phyloP scores from a whole-genome alignment of 192 early-diverging fungal genomes.

The Gigaspora rosea region DNA sequence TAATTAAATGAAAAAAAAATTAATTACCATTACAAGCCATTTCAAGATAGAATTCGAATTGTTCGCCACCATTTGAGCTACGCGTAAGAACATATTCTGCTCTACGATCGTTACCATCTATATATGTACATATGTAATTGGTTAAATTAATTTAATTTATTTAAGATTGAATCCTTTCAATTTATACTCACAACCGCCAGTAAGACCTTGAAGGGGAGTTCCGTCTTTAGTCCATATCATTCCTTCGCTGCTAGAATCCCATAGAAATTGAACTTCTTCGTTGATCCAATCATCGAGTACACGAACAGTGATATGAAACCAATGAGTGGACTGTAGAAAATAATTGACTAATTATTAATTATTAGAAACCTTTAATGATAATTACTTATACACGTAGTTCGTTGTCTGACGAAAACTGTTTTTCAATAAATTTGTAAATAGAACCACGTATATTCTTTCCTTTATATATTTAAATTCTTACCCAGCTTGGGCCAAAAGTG shows the following conservation, averaged over 20 bases:
- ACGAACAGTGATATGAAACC: slow-evolving; percentile 69
- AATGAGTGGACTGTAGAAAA: slow-evolving; percentile 67
- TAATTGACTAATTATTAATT: slow-evolving; percentile 15
- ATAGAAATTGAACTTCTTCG: slow-evolving; percentile 82
- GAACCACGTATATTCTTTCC: too few species aligned
- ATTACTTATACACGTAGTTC: slow-evolving; percentile 12
- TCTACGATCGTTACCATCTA: slow-evolving; percentile 52
- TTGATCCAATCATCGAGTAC: slow-evolving; percentile 72
- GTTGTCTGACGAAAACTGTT: not conserved
- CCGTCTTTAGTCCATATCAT: slow-evolving; percentile 89
- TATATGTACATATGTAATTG: not conserved
- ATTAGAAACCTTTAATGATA: not conserved
- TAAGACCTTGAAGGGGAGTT: slow-evolving; percentile 83
- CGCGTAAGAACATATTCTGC: slow-evolving; percentile 54
- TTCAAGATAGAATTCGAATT: slow-evolving; percentile 80
- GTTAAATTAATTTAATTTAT: not conserved
- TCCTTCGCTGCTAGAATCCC: slow-evolving; percentile 86
- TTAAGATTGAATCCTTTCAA: not conserved
- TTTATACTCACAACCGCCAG: slow-evolving; percentile 70
- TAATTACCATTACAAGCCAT: slow-evolving; percentile 80
- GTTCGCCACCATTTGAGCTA: slow-evolving; percentile 52
- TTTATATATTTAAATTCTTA: not conserved
- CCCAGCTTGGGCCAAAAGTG: slow-evolving; percentile 85
- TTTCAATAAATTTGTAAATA: too few species aligned
- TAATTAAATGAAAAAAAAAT: not conserved